Conservation (phyloP, 805 yeast genomes). For the Aciculoconidium aculeatum region DNA sequence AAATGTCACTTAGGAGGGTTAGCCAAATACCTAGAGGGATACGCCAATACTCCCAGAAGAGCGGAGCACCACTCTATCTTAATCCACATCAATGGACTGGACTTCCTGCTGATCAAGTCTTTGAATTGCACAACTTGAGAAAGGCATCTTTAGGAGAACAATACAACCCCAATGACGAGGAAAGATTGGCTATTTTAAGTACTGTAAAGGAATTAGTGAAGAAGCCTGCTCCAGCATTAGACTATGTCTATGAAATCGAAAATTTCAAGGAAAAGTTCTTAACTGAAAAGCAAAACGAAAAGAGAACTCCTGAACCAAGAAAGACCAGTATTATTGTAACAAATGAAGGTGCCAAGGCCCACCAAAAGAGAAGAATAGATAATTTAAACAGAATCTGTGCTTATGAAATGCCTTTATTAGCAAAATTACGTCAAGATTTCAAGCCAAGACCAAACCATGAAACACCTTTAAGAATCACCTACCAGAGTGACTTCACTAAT, state of each 20-base stretch:
- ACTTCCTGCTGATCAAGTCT: slow-evolving; percentile 56
- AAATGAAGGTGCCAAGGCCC: slow-evolving; percentile 31
- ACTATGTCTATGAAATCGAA: slow-evolving; percentile 37
- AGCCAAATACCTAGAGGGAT: too few relatives aligned
- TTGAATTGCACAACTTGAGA: slow-evolving; percentile 57
- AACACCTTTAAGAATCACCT: slow-evolving; percentile 60
- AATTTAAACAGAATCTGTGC: slow-evolving; percentile 80
- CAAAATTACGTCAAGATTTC: slow-evolving; percentile 69
- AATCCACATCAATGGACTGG: slow-evolving; percentile 70
- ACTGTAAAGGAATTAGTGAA: slow-evolving; percentile 27
- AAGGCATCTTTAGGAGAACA: slow-evolving; percentile 46
- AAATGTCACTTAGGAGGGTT: too few relatives aligned
- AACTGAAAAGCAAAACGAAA: slow-evolving; percentile 34
- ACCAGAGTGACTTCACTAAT: slow-evolving; percentile 61
- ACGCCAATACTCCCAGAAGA: slow-evolving; percentile 8
- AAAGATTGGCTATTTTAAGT: slow-evolving; percentile 51
- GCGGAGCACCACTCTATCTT: slow-evolving; percentile 35
- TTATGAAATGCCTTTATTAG: slow-evolving; percentile 82
- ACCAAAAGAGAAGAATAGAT: slow-evolving; percentile 63
- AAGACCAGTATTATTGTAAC: slow-evolving; percentile 31
- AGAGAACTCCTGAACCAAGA: slow-evolving; percentile 34
- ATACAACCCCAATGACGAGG: slow-evolving; percentile 59
- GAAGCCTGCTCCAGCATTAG: slow-evolving; percentile 27
- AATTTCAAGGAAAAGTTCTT: slow-evolving; percentile 36
- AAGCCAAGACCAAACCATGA: slow-evolving; percentile 37